Conservation (phyloP, 2,329 filamentous ascomycete genomes). For the Venturia pyrina region DNA sequence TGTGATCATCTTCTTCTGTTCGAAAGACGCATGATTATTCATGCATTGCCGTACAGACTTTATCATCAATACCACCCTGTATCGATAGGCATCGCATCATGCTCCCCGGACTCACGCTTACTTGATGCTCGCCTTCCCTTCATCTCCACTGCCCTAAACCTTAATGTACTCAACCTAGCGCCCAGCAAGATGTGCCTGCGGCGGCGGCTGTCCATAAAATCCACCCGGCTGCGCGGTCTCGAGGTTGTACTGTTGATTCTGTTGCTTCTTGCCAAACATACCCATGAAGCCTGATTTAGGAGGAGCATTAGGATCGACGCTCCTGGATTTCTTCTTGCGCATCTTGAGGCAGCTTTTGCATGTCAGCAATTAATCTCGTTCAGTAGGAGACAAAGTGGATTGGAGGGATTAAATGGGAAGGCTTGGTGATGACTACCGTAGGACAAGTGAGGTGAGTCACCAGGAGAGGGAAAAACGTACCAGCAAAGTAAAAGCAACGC, state of each 20-base stretch:
- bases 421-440: neutral
- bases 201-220: neutral
- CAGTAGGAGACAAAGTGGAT: neutral
- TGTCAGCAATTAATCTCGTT: neutral
- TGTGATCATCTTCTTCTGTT: no score
- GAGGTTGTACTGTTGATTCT: slow-evolving; percentile 1
- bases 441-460: neutral
- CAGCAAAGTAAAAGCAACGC: neutral
- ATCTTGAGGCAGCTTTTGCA: slow-evolving; percentile 4
- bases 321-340: slow-evolving; percentile 6
- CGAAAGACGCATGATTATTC: no score
- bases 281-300: neutral
- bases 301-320: neutral
- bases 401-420: no score
- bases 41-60: no score
- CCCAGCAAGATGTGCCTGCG: neutral
- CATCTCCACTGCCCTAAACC: neutral
- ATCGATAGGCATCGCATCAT: no score
- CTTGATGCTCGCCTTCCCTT: no score
- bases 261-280: neutral
- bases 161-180: neutral
- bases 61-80: no score
- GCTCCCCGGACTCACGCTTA: no score
- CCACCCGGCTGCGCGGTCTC: slow-evolving; percentile 4
- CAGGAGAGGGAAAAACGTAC: neutral